A percentile compares a stretch with the other conserved stretches of the same genome.
These are phyloP conservation scores for Cladosporium oxysporum DNA, from an alignment of 2,329 filamentous ascomycete species.

Conservation along the genomic window DNA sequence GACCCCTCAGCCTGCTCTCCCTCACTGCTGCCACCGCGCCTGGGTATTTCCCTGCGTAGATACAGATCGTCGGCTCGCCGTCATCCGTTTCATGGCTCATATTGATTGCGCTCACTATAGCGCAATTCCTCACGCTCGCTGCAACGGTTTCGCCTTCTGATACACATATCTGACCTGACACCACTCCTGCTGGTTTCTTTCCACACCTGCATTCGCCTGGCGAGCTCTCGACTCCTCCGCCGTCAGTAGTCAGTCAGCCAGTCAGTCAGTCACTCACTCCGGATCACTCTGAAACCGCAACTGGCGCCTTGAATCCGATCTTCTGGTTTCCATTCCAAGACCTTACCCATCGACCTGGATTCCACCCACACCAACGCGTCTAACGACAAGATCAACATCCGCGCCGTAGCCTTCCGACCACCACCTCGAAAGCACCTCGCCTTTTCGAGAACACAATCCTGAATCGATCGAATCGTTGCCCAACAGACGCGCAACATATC, in stretches of 20 bases:
- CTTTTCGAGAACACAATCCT: constrained; percentile 1
- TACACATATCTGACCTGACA: constrained; percentile 22
- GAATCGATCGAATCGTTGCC: constrained; percentile 12
- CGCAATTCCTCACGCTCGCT: constrained; percentile 22
- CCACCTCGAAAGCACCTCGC: constrained; percentile 4
- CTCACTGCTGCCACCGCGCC: constrained; percentile 18
- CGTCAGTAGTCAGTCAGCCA: constrained; percentile 18
- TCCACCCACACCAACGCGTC: constrained; percentile 28
- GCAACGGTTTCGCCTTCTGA: constrained; percentile 21
- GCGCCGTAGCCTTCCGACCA: constrained; percentile 1
- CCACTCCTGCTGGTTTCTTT: constrained; percentile 22
- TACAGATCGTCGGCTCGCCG: constrained; percentile 23
- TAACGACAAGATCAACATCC: constrained; percentile 18
- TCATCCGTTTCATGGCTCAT: constrained; percentile 24
- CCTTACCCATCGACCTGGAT: constrained; percentile 34
- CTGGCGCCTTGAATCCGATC: constrained; percentile 32
- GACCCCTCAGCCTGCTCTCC: constrained; percentile 24
- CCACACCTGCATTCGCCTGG: constrained; percentile 21
- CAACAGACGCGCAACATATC: background rate
- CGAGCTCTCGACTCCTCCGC: constrained; percentile 19
- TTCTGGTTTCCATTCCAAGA: constrained; percentile 34
- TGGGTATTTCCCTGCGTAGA: constrained; percentile 21
- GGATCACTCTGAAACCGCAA: constrained; percentile 20
- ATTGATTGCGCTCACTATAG: constrained; percentile 21
- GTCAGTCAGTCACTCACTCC: constrained; percentile 10